Base-by-base conservation (phyloP, 495 filamentous ascomycete species). In the Usnea hakonensis region DNA sequence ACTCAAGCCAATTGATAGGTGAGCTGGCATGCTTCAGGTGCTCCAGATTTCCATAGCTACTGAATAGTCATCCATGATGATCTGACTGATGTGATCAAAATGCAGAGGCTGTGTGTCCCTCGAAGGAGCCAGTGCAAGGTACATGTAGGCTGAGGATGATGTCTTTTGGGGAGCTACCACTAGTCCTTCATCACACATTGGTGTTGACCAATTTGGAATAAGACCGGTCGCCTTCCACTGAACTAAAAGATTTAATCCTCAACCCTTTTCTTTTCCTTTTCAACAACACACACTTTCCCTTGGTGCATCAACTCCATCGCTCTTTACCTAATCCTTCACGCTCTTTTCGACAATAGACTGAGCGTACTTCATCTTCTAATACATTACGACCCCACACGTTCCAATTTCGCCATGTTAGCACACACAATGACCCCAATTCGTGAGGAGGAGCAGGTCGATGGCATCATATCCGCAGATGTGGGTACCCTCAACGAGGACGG, bases 21-120 rank as follows among this genome's bases (percentile, higher is more conserved):
- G 30, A 10, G 48, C 48, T 52, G 48, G 48, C 46, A 50, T 52
- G 48, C 48, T 52, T 17, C 17, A 52, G 28, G 48, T 52, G 48
- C 28, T 30, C 28, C 48, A 52, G 48, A 30, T 43, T 44, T 44
- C 7, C 11, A 14, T 44, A 58, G 32, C 37, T 40, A 19, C 17
- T 30, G 23, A 11, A 35, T 30, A 30, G 19, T 9, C 19, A 17
- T 23, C 10, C 21, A 28, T 23, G 16, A 43, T 44, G 5, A 13
- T 3, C 9, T 32, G 48, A 32, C 28, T 32, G 28, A 52, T 52
- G 10, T 52, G 19, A 32, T 16, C 13, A n/a, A n/a, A n/a, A n/a
- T n/a, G n/a, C n/a, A n/a, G n/a, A n/a, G n/a, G n/a, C n/a, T n/a
- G n/a, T n/a, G n/a, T n/a, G n/a, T 4, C 9, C 2, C 30, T 5